Evolutionary conservation across 805 yeast genomes (phyloP).

Genomic region (Limtongia smithiae): DNA sequence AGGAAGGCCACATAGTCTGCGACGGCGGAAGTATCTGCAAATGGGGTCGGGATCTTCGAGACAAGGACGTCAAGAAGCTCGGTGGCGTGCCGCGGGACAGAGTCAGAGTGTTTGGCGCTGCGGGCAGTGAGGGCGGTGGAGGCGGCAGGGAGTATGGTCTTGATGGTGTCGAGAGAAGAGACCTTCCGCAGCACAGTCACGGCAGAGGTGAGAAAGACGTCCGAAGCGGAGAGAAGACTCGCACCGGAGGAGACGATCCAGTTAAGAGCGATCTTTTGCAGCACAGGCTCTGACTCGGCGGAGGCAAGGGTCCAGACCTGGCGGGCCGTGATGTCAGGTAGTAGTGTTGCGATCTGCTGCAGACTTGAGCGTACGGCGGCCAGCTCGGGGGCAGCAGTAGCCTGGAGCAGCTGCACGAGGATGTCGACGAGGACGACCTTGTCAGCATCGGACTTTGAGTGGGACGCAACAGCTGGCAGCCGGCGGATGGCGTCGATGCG

Average conservation of each 20-base stretch:
- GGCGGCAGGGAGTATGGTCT: constrained; percentile 1
- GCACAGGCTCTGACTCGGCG: constrained; percentile 2
- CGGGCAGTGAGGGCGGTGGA: neutral
- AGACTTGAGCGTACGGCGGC: constrained; percentile 9
- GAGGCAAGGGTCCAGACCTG: constrained; percentile 18
- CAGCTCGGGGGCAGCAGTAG: constrained; percentile 15
- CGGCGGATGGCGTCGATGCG: constrained; percentile 14
- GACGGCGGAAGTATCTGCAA: too few species aligned
- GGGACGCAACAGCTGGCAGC: constrained; percentile 14
- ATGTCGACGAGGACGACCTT: constrained; percentile 14
- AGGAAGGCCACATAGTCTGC: too few species aligned
- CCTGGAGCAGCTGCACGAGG: constrained; percentile 17
- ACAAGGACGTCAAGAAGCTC: constrained; percentile 18
- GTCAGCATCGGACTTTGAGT: constrained; percentile 1
- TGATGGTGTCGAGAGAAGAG: neutral
- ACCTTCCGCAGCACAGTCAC: constrained; percentile 3
- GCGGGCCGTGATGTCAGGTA: constrained; percentile 14
- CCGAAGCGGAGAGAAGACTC: neutral
- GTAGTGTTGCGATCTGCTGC: neutral
- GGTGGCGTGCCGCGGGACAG: neutral
- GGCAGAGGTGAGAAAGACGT: constrained; percentile 8
- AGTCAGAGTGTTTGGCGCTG: constrained; percentile 9
- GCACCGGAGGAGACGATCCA: constrained; percentile 10
- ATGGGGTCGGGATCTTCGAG: constrained; percentile 7
- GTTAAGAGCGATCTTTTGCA: constrained; percentile 12